Base-by-base conservation (phyloP, 2,329 filamentous ascomycete genomes). In the Colletotrichum sp. region DNA sequence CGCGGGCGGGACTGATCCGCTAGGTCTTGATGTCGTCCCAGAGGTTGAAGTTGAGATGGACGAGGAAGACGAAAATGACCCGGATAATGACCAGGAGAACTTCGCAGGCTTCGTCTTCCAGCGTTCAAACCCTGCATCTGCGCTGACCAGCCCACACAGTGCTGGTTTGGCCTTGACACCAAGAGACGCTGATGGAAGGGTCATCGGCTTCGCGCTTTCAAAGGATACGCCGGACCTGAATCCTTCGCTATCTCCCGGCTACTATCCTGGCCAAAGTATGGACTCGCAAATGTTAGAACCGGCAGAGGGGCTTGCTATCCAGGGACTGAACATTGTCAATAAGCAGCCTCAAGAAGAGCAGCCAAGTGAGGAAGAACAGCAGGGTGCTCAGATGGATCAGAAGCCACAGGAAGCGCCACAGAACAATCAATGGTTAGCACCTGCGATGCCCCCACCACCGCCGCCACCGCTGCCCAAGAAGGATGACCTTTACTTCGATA, bases 401-500 rank as follows among this genome's bases (percentile, higher is more conserved):
- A 30, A 28, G 12, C n/a, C 56, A 27, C 30, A 60, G 0, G 32
- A 22, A 39, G 78, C 30, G 22, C 74, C 77, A 69, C 78, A 78
- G 60, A 78, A 80, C 12, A 79, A 76, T 65, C 78, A 77, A 69
- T 78, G 78, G 39, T 52, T 79, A 25, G 70, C 73, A 3, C 75
- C 77, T 18, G 56, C 76, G n/a, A 64, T 75, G 12, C 65, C 76
- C 9, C 43, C 64, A 25, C 64, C 64, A 13, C 25, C 68, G 5
- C 62, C 43, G 58, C 16, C 30, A 28, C 28, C 52, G 16, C 28
- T 56, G 7, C 64, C 48, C 12, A 56, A 48, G 36, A 66, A 68
- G 32, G 92, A 93, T 78, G 93, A 95, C 77, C 85, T 94, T 34
- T 95, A 94, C 81, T 95, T 93, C 80, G 92, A 94, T 77, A 92